Evolutionary conservation across 2,329 filamentous ascomycete genomes (phyloP).

Genomic region (Alternaria sp.): DNA sequence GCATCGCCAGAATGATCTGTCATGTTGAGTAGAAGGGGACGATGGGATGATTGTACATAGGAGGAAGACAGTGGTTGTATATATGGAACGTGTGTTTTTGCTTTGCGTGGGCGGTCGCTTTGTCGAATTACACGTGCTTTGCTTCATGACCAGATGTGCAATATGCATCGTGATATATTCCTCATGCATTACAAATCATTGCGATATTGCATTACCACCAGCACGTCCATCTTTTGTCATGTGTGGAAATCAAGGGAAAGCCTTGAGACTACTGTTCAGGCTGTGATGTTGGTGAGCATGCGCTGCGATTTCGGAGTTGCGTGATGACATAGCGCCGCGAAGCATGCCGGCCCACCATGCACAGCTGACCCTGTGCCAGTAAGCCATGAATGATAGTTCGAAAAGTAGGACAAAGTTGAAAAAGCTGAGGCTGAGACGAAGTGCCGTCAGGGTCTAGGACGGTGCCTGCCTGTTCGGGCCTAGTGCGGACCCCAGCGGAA

Average conservation of each 20-base stretch:
- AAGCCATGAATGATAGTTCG: not conserved
- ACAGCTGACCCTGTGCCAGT: not conserved
- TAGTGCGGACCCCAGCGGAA: constrained; percentile 12
- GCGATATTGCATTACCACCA: too few relatives aligned
- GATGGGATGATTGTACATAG: not conserved
- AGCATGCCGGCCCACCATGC: not conserved
- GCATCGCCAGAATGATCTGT: not conserved
- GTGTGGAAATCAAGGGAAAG: too few relatives aligned
- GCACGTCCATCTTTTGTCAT: too few relatives aligned
- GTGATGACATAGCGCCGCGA: not conserved
- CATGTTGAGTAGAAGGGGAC: not conserved
- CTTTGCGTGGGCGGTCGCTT: not conserved
- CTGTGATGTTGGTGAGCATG: too few relatives aligned
- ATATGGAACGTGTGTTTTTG: not conserved
- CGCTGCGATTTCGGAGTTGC: not conserved
- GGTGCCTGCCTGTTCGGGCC: constrained; percentile 21
- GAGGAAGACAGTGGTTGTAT: not conserved
- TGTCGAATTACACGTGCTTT: not conserved
- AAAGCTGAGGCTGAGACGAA: constrained; percentile 5
- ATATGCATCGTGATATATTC: not conserved
- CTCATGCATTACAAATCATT: rapidly evolving
- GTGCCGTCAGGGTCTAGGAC: constrained; percentile 12
- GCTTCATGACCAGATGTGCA: not conserved
- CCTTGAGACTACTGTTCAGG: too few relatives aligned
- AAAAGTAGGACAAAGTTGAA: not conserved